A percentile compares a stretch with the other conserved stretches of the same genome.
These are phyloP conservation scores for Acanthamoeba polyphaga DNA, from an alignment of 208 protist species.

Conservation along the genomic window DNA sequence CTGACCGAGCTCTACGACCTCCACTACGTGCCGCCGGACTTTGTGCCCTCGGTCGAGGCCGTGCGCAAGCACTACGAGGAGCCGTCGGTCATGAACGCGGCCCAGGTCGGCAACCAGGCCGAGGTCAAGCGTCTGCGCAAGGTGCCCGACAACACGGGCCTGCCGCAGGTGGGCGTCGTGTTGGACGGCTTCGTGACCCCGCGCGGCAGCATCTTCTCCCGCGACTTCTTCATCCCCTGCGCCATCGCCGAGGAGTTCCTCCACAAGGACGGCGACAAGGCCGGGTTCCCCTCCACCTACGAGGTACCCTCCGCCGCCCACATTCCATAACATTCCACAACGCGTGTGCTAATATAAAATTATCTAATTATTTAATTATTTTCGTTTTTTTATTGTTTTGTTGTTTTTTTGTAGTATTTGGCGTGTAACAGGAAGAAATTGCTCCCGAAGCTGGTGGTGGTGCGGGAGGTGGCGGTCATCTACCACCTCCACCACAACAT, in stretches of 20 bases:
- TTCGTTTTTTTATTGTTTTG: too few relatives aligned
- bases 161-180: not conserved
- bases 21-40: not conserved
- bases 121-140: slow-evolving; percentile 1
- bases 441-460: not conserved
- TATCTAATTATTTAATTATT: too few relatives aligned
- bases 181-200: slow-evolving; percentile 1
- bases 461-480: not conserved
- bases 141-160: not conserved
- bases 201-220: not conserved
- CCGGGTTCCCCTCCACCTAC: slow-evolving; percentile 8
- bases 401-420: not conserved
- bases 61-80: not conserved
- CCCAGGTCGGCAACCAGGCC: not conserved
- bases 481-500: not conserved
- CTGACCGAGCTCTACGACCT: slow-evolving; percentile 10
- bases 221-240: slow-evolving; percentile 3
- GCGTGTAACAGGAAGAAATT: not conserved
- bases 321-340: not conserved
- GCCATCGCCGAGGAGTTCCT: not conserved
- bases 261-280: not conserved
- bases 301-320: not conserved
- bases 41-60: not conserved
- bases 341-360: too few relatives aligned
- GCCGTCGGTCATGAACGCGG: not conserved